Percentiles rank a stretch among this genome's conserved stretches.
Conservation (phyloP, 2,329 filamentous ascomycete genomes). For the Penicillium corylophilum region DNA sequence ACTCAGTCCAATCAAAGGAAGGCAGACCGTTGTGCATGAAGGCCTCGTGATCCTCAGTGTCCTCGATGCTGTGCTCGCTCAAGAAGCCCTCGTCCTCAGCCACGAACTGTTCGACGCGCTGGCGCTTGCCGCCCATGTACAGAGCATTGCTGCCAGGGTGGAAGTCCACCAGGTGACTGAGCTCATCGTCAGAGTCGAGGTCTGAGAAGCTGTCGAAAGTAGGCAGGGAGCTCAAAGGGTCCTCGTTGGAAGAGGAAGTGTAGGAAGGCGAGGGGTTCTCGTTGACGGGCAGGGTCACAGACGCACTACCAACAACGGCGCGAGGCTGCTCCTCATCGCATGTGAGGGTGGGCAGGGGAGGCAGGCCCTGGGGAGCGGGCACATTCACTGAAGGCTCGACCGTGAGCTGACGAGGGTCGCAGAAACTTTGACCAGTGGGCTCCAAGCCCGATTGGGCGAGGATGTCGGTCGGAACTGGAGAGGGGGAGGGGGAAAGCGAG, state of each 20-base stretch:
- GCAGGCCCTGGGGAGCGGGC: constrained; percentile 59
- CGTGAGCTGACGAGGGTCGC: constrained; percentile 86
- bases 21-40: constrained; percentile 63
- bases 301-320: constrained; percentile 35
- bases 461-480: constrained; percentile 69
- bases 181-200: constrained; percentile 87
- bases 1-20: constrained; percentile 55
- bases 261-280: constrained; percentile 40
- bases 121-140: constrained; percentile 65
- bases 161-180: constrained; percentile 73
- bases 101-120: constrained; percentile 69
- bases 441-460: constrained; percentile 70
- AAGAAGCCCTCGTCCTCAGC: constrained; percentile 76
- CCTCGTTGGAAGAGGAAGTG: constrained; percentile 43
- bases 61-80: constrained; percentile 72
- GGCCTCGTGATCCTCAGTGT: constrained; percentile 67
- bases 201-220: constrained; percentile 84
- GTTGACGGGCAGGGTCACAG: constrained; percentile 38
- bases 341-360: constrained; percentile 56
- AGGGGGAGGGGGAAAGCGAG: constrained; percentile 83
- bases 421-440: constrained; percentile 75
- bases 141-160: constrained; percentile 58
- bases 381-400: constrained; percentile 56
- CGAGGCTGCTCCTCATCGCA: constrained; percentile 42
- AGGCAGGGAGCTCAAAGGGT: constrained; percentile 61